Evolutionary conservation across 108 stramenopile species (phyloP), one percentile per base, ranked within the genome.

Genomic region (Nannochloropsis salina): DNA sequence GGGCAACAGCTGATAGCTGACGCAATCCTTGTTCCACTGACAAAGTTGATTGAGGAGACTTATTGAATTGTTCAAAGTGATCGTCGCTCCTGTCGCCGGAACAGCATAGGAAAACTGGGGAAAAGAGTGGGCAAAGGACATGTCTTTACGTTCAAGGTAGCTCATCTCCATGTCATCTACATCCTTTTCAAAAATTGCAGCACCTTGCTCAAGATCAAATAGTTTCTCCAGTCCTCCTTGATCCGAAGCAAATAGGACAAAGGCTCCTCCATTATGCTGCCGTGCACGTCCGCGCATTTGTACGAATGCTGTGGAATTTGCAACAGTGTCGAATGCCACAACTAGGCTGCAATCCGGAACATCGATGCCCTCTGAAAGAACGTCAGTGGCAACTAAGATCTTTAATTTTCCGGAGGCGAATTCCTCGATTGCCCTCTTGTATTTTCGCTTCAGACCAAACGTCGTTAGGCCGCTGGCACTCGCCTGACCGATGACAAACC

Each of bases 361-460:
- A n/a, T 74, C 61, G 61, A 74, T 74, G n/a, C 61, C 61, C 61
- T 74, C 61, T 74, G 61, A 74, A 3, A 74, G 61, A n/a, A 74
- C 61, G 0, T 74, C 61, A 15, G 61, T 74, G 61, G 61, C 61
- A n/a, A 74, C 61, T n/a, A 74, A 74, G 61, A 74, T n/a, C 61
- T 74, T 15, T 6, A 74, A 6, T n/a, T 74, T 74, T n/a, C 61
- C 61, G 6, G 61, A 74, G 61, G 61, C n/a, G 61, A 74, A 74
- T 15, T 74, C 61, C 61, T 74, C 3, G 61, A 74, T 74, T n/a
- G 61, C 20, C 61, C n/a, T 15, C 61, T n/a, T 15, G 20, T 74
- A n/a, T 15, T 74, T 6, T 15, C 61, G 61, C 61, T 74, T 74
- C 8, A 74, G 61, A n/a, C 61, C 61, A 6, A 74, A 74, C 2